Evolutionary conservation across 192 early-diverging fungal species (phyloP).

Genomic region (Linnemannia exigua): DNA sequence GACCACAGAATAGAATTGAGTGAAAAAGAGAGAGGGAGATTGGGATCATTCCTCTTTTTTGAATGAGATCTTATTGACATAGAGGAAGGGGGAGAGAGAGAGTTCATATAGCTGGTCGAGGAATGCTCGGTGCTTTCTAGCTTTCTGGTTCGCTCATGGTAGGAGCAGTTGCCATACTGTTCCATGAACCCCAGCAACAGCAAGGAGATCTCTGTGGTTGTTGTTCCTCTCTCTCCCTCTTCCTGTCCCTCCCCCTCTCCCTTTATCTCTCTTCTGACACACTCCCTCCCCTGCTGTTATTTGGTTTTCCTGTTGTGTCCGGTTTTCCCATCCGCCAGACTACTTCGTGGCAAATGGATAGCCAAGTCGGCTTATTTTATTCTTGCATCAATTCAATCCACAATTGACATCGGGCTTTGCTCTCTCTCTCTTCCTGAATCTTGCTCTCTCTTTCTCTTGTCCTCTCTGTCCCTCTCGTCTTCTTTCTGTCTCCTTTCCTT

Average conservation of each 20-base stretch:
- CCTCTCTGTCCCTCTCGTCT: neutral
- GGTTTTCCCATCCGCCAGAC: neutral
- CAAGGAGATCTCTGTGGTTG: too few relatives aligned
- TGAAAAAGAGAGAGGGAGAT: too few relatives aligned
- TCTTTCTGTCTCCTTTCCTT: constrained; percentile 14
- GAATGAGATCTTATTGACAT: too few relatives aligned
- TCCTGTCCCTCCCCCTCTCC: neutral
- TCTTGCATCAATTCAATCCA: neutral
- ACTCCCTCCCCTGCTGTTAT: neutral
- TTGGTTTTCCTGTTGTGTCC: neutral
- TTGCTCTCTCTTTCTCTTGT: neutral
- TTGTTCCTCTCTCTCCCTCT: neutral
- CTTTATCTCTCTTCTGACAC: neutral
- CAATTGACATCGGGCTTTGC: neutral
- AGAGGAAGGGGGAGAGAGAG: too few relatives aligned
- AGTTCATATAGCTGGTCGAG: too few relatives aligned
- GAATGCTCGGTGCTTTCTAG: too few relatives aligned
- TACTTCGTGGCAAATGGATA: neutral
- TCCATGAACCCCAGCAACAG: too few relatives aligned
- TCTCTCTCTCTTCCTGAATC: neutral
- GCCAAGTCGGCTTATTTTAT: neutral
- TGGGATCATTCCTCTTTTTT: too few relatives aligned
- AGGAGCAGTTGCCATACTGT: too few relatives aligned
- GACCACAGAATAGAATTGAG: too few relatives aligned
- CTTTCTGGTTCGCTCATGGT: too few relatives aligned